Base-by-base conservation (phyloP, 345 rosid genomes). In the Citrus glauca region DNA sequence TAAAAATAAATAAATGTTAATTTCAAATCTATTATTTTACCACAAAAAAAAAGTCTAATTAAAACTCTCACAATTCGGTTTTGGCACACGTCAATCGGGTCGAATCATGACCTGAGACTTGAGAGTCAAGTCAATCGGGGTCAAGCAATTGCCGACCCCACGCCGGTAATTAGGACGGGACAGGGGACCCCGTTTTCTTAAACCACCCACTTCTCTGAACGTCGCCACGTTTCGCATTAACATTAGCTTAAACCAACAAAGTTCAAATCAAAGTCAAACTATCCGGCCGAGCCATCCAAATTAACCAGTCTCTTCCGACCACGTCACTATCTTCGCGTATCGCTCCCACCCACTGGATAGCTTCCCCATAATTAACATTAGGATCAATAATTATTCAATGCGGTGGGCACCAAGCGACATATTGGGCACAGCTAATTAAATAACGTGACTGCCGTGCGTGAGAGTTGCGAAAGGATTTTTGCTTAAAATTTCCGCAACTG, bases 131-230 rank as follows among this genome's bases (percentile, higher is more conserved):
- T 61, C 38, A 61, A 61, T 64, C 53, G 20, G 77, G 56, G 53
- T 64, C 75, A 64, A 33, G 40, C 4, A 37, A 28, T 30, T 37
- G 66, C 4, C 33, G 72, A 35, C 76, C 71, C 82, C 82, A 75
- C 76, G 20, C 65, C 74, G 8, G 16, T 45, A 45, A 45, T 2
- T 11, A 13, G 5, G 5, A 3, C 17, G 50, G 50, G 50, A 45
- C 50, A 45, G 50, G 50, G 17, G 17, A 3, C 50, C 17, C 50
- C 50, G 4, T 45, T 45, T 45, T 10, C 50, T 11, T 45, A 45
- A 45, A 27, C 69, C 71, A 13, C 20, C 64, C 45, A 66, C 16
- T 9, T 1, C 65, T 14, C 35, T 16, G 30, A 30, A 45, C n/a
- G 4, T n/a, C 14, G 8, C 42, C 72, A 57, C 79, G 77, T 71